Conservation (phyloP, 148 eudicot genomes). For the Silene latifolia region DNA sequence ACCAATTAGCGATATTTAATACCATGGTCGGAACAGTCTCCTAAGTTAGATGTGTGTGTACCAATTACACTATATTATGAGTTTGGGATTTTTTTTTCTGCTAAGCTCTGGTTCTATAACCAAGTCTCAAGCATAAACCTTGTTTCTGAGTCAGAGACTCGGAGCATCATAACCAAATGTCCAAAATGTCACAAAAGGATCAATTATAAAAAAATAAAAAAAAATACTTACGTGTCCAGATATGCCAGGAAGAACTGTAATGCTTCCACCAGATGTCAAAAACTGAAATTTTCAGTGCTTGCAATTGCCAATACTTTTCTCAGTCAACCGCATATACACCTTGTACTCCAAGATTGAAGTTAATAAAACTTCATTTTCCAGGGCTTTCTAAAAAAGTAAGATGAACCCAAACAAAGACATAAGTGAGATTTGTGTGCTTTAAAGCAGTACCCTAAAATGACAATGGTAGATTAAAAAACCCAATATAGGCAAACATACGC, state of each 20-base stretch:
- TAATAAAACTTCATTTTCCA: not conserved
- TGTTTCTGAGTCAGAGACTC: not conserved
- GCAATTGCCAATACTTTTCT: not conserved
- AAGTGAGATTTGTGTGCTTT: not conserved
- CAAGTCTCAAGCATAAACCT: not conserved
- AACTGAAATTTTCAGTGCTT: not conserved
- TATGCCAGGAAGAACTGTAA: constrained; percentile 89
- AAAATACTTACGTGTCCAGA: constrained; percentile 74
- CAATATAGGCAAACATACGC: not conserved
- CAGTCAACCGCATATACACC: not conserved
- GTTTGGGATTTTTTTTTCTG: not conserved
- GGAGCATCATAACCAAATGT: constrained; percentile 9
- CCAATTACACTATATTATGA: not conserved
- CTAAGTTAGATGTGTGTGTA: not conserved
- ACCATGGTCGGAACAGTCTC: not conserved
- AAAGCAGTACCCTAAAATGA: not conserved
- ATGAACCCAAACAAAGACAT: constrained; percentile 4
- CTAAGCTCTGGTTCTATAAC: not conserved
- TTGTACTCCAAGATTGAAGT: not conserved
- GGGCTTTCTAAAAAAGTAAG: not conserved
- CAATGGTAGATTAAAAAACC: not conserved
- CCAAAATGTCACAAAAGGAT: not conserved
- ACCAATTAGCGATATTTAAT: too few species aligned
- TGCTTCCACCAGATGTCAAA: constrained; percentile 73
- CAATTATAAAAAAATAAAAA: not conserved